Conservation (phyloP, 2,329 filamentous ascomycete genomes). For the Neofusicoccum parvum region DNA sequence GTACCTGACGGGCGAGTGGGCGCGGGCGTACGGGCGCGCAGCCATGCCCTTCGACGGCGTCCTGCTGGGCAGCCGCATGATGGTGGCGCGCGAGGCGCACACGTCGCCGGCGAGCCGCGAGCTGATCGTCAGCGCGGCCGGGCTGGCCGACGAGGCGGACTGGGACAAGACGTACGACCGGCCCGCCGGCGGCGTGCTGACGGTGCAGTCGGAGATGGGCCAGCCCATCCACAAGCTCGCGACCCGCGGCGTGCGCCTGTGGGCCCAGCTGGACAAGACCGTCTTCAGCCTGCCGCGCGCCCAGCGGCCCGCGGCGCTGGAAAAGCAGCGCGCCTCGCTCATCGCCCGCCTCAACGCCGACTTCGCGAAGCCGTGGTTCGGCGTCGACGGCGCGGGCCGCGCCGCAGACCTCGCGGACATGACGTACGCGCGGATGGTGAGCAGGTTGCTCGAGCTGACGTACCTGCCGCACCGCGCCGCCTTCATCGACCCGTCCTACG, state of each 20-base stretch:
- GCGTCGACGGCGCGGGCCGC: slow-evolving; percentile 69
- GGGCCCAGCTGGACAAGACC: slow-evolving; percentile 94
- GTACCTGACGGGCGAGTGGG: slow-evolving; percentile 87
- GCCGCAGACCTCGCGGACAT: slow-evolving; percentile 84
- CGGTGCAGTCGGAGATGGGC: slow-evolving; percentile 95
- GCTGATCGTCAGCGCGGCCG: slow-evolving; percentile 74
- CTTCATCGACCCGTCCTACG: slow-evolving; percentile 71
- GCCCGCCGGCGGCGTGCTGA: slow-evolving; percentile 62
- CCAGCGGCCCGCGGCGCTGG: slow-evolving; percentile 78
- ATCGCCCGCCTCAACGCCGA: slow-evolving; percentile 96
- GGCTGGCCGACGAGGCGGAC: slow-evolving; percentile 71
- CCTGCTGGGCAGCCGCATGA: slow-evolving; percentile 88
- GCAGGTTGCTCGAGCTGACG: slow-evolving; percentile 84
- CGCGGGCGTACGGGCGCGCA: slow-evolving; percentile 80
- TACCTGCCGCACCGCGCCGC: slow-evolving; percentile 88
- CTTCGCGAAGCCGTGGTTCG: slow-evolving; percentile 95
- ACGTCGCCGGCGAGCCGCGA: slow-evolving; percentile 81
- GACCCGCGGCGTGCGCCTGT: slow-evolving; percentile 87
- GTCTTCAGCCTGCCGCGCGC: slow-evolving; percentile 62
- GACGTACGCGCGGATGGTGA: slow-evolving; percentile 88
- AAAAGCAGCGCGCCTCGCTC: slow-evolving; percentile 86
- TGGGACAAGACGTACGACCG: slow-evolving; percentile 91
- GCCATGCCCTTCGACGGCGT: slow-evolving; percentile 94
- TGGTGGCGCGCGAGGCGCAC: slow-evolving; percentile 90
- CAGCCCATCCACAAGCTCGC: slow-evolving; percentile 96